Conservation (phyloP, 2,329 filamentous ascomycete genomes). For the Pyricularia grisea region DNA sequence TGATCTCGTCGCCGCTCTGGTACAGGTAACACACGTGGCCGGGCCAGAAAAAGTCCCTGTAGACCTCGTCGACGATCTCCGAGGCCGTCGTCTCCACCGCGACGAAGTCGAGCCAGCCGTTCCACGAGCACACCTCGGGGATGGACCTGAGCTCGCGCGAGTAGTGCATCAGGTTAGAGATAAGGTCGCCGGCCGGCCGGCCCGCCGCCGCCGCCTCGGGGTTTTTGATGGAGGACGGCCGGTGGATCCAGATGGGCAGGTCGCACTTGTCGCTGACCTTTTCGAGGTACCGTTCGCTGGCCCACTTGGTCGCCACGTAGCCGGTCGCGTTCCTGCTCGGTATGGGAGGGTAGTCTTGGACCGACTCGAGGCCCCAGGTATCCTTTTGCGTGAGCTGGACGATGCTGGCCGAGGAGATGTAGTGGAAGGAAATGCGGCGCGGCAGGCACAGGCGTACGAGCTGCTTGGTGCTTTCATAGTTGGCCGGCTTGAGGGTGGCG, state of each 20-base stretch:
- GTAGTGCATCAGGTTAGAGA: conserved; percentile 9
- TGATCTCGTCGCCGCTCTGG: conserved; percentile 6
- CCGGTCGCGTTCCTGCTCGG: conserved; percentile 13
- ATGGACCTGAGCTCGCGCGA: not conserved
- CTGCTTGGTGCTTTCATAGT: conserved; percentile 20
- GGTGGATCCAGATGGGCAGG: conserved; percentile 19
- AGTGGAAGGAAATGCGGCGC: conserved; percentile 21
- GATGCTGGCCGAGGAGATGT: conserved; percentile 20
- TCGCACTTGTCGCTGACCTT: conserved; percentile 5
- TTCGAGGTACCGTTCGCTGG: conserved; percentile 18
- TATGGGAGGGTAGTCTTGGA: not conserved
- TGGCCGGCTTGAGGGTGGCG: conserved; percentile 15
- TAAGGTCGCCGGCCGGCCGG: conserved; percentile 9
- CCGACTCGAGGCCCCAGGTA: conserved; percentile 17
- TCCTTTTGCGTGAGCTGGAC: conserved; percentile 13
- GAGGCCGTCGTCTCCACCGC: conserved; percentile 5
- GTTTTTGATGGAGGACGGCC: conserved; percentile 13
- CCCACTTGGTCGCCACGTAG: conserved; percentile 24
- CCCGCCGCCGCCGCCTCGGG: not conserved
- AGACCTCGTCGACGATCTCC: not conserved
- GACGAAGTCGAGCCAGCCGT: conserved; percentile 9
- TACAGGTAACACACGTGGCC: conserved; percentile 5
- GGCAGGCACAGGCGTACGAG: conserved; percentile 13
- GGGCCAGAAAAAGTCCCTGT: not conserved
- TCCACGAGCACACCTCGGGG: conserved; percentile 5